Evolutionary conservation across 2,329 filamentous ascomycete genomes (phyloP), one percentile per base, ranked within the genome.

Genomic region (Dothistroma pini): DNA sequence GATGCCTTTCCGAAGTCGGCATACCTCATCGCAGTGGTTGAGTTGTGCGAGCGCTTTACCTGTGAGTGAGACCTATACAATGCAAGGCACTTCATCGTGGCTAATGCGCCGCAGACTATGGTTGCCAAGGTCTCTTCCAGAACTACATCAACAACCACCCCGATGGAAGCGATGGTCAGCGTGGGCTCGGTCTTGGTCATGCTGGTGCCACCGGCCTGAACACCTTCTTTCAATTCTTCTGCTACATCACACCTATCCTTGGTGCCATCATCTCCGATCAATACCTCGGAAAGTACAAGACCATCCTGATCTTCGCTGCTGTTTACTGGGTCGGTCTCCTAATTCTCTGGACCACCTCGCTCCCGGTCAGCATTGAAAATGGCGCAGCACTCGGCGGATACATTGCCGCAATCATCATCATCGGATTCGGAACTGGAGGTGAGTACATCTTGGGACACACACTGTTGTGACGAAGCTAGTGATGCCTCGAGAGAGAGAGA

Each of bases 351-450:
- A 76, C 86, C 32, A 85, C 88, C 2, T 83, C 88, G 16, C 77
- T 89, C 1, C 89, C 89, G 0, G 70, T 72, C 2, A 84, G 89
- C 53, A 86, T 91, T 52, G 76, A 83, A 50, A 76, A 84, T 38
- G 81, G 86, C 16, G 78, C 80, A 12, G 79, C 87, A 0, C 83
- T 90, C 51, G 87, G 79, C 1, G 86, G 84, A 56, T 89, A 91
- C 68, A 74, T 87, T 1, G 75, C 86, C 32, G 84, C 85, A 25
- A 80, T 89, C 66, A 75, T 89, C 50, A 82, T 91, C 70, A 84
- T 91, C 71, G 88, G 88, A n/a, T 74, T 90, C 32, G 89, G 89
- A 49, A 90, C 89, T 1, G 89, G 89, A 63, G 88, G 25, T 29
- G 25, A 29, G 25, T 29, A 29, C 25, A 29, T 29, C 25, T 29